phyloP scores from a whole-genome alignment of 225 moss, liverwort and hornwort species.

The Lunularia cruciata region DNA sequence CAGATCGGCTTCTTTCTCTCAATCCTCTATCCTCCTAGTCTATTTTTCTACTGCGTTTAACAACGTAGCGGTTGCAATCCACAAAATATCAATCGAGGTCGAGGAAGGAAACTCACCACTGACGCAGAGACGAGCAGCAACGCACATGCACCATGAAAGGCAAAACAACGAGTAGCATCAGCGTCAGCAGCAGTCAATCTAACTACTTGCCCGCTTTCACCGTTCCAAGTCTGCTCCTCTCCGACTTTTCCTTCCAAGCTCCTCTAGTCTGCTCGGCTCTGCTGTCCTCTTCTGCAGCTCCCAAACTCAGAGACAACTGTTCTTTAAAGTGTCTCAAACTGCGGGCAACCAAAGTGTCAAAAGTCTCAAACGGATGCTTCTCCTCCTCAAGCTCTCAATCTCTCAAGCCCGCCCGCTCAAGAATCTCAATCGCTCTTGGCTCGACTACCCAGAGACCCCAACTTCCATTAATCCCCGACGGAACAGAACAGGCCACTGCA shows the following conservation, averaged over 20 bases:
- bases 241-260: neutral
- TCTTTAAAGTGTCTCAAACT: too few relatives aligned
- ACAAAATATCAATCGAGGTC: too few relatives aligned
- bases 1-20: conserved; percentile 3
- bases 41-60: neutral
- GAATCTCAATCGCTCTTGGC: neutral
- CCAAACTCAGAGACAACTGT: too few relatives aligned
- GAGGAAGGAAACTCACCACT: conserved; percentile 1
- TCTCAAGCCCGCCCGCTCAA: neutral
- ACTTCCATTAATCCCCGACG: too few relatives aligned
- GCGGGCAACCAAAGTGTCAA: too few relatives aligned
- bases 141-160: neutral
- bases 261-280: too few relatives aligned
- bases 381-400: neutral
- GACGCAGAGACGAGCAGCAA: neutral
- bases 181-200: neutral
- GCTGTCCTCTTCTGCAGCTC: too few relatives aligned
- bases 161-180: neutral
- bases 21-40: neutral
- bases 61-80: neutral
- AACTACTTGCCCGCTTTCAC: neutral
- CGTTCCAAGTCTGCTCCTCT: neutral
- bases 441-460: too few relatives aligned
- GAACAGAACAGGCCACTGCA: neutral
- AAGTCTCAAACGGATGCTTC: too few relatives aligned